Base-by-base conservation (phyloP, 345 rosid species). In the Garcia nutans region DNA sequence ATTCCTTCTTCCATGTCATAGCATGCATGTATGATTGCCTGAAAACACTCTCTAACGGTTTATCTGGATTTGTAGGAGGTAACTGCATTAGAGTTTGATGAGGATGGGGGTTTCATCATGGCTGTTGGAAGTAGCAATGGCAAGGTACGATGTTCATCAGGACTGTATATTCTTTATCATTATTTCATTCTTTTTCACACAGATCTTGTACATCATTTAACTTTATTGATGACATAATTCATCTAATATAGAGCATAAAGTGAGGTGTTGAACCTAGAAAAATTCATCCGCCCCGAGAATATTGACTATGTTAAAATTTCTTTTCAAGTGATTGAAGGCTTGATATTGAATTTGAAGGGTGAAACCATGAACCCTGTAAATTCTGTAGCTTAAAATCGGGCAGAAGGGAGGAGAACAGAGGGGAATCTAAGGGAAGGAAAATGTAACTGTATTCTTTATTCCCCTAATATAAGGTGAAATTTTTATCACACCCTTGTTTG, bases 101-200 rank as follows among this genome's bases (percentile, higher is more conserved):
- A 82, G 57, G 89, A 82, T 76, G 96, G 91, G 61, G 99, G 98
- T 75, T 92, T 85, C 79, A 82, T 85, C 70, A 81, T 95, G 88
- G 97, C 90, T 79, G 97, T 92, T 63, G 99, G 99, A 74, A 96
- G 96, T 85, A 88, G 94, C 74, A 74, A 80, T 31, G 99, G 99
- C 84, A 90, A 92, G 98, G 99, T 96, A 86, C 65, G 71, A 22
- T 83, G 42, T 70, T 70, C 9, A 59, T 67, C 24, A 65, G 0
- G 10, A 10, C 58, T n/a, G 10, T 31, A 17, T 74, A 28, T 65
- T 9, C n/a, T 23, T 15, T 24, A 45, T 6, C n/a, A 47, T 76
- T 28, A 8, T 20, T 47, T n/a, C 15, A 37, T 31, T 28, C 37
- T 6, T 22, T 31, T 73, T 26, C 28, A 20, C 23, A 44, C 17